phyloP scores from a whole-genome alignment of 2,329 filamentous ascomycete species.

The Ustulina deusta region DNA sequence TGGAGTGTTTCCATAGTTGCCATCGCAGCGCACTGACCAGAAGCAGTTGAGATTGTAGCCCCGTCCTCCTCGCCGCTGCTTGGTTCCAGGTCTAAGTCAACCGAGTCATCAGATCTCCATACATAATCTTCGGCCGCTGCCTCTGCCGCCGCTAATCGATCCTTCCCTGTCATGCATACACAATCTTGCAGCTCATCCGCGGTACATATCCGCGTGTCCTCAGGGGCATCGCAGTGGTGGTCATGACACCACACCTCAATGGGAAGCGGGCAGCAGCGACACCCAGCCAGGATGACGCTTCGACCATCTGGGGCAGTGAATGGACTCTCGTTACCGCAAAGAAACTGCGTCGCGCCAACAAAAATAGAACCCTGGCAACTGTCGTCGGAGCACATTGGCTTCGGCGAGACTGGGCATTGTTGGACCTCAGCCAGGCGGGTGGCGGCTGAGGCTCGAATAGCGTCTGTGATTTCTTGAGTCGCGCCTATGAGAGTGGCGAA shows the following conservation, averaged over 20 bases:
- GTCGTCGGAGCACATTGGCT: too few relatives aligned
- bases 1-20: too few relatives aligned
- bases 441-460: too few relatives aligned
- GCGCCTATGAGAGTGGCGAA: too few relatives aligned
- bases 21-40: too few relatives aligned
- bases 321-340: not conserved
- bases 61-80: conserved; percentile 1
- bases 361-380: too few relatives aligned
- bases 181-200: conserved; percentile 3
- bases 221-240: not conserved
- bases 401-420: too few relatives aligned
- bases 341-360: too few relatives aligned
- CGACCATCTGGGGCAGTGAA: not conserved
- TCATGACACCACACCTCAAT: not conserved
- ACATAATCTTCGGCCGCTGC: not conserved
- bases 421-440: too few relatives aligned
- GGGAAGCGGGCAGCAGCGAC: conserved; percentile 3
- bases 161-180: not conserved
- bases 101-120: conserved; percentile 1
- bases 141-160: not conserved
- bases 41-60: too few relatives aligned
- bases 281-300: not conserved
- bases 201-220: conserved; percentile 6
- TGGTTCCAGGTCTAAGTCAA: conserved; percentile 1
- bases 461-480: too few relatives aligned